These are phyloP conservation scores for Lepiota venenata DNA, from an alignment of 768 basidiomycete species.

Conservation along the genomic window DNA sequence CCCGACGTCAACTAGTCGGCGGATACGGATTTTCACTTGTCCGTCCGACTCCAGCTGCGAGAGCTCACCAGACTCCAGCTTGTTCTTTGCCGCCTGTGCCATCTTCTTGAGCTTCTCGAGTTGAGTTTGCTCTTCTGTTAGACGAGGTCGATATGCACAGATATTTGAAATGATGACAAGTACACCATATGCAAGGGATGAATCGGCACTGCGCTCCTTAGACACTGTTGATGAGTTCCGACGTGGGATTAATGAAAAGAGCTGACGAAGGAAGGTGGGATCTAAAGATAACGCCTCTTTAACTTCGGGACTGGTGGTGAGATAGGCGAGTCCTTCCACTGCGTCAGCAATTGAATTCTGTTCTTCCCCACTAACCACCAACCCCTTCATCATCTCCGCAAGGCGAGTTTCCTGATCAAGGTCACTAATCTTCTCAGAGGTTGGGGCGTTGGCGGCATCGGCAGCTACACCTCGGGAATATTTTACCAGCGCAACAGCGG, in stretches of 20 bases:
- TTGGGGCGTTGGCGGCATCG: constrained; percentile 37
- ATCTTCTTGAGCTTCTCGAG: constrained; percentile 76
- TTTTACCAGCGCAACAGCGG: constrained; percentile 78
- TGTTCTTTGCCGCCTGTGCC: constrained; percentile 45
- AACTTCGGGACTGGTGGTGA: constrained; percentile 58
- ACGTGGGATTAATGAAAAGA: constrained; percentile 56
- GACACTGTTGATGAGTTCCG: constrained; percentile 31
- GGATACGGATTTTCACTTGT: constrained; percentile 60
- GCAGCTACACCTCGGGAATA: constrained; percentile 53
- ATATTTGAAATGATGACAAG: constrained; percentile 75
- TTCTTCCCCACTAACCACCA: constrained; percentile 42
- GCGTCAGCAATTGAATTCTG: constrained; percentile 52
- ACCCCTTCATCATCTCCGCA: constrained; percentile 51
- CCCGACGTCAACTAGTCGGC: constrained; percentile 55
- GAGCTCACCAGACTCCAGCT: constrained; percentile 24
- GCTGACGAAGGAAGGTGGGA: constrained; percentile 46
- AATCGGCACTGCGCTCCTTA: constrained; percentile 27
- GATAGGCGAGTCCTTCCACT: constrained; percentile 84
- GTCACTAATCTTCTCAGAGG: constrained; percentile 14
- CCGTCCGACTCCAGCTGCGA: constrained; percentile 60
- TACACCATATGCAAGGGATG: constrained; percentile 73
- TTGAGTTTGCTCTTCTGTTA: constrained; percentile 81
- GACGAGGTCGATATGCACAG: constrained; percentile 61
- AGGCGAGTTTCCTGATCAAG: constrained; percentile 38
- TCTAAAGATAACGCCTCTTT: constrained; percentile 62